Percentiles rank a stretch among this genome's conserved stretches.
Conservation (phyloP, 2,329 filamentous ascomycete species). For the Fusarium secorum region DNA sequence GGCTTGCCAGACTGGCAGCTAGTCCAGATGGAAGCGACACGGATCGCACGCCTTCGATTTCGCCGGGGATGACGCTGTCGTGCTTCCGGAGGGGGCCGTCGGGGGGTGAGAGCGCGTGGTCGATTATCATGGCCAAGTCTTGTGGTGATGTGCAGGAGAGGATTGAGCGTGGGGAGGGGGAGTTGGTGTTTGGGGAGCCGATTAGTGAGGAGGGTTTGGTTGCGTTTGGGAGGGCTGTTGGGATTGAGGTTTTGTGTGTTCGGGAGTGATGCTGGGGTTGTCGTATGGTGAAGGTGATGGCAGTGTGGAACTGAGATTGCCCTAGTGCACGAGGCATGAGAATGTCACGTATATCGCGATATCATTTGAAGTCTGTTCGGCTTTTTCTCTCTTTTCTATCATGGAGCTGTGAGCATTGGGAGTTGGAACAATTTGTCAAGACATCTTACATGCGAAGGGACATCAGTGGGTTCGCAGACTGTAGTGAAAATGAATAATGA, state of each 20-base stretch:
- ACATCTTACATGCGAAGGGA: background rate
- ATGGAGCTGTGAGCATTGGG: accelerated
- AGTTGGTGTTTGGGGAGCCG: background rate
- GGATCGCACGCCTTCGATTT: accelerated
- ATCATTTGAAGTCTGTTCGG: accelerated
- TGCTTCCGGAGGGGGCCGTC: background rate
- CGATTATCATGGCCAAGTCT: background rate
- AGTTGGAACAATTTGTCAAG: background rate
- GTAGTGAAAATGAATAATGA: accelerated
- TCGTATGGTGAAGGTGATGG: no score
- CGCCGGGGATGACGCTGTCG: background rate
- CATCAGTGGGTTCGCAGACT: no score
- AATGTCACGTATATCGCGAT: accelerated
- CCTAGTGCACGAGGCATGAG: background rate
- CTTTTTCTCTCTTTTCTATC: background rate
- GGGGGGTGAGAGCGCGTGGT: background rate
- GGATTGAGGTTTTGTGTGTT: background rate
- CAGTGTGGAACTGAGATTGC: background rate
- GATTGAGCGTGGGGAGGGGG: background rate
- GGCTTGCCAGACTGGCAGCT: background rate
- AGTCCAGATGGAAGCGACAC: background rate
- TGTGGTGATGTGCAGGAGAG: background rate
- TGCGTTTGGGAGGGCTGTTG: background rate
- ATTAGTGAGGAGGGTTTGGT: background rate
- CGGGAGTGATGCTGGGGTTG: background rate